Evolutionary conservation across 2,329 filamentous ascomycete genomes (phyloP), one percentile per base, ranked within the genome.

Genomic region (Pseudogymnoascus sp.): DNA sequence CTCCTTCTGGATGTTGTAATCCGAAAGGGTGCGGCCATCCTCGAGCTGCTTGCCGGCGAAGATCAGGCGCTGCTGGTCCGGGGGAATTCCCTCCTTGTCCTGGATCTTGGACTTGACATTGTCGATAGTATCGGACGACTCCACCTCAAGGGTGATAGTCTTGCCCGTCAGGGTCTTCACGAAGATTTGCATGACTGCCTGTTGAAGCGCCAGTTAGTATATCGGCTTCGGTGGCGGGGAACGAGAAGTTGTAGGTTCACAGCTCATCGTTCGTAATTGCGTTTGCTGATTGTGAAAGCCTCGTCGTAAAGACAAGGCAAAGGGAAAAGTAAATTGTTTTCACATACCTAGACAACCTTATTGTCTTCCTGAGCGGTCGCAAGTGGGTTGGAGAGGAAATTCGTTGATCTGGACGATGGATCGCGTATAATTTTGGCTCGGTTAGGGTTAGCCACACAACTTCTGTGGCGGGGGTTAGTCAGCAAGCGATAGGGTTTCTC

Each of bases 1-100:
- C 88, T 97, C 93, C 89, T 99, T 99, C 88, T 99, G 95, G 86
- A 99, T 97, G 89, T 97, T 99, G 91, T 99, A 99, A 85, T 99
- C 95, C 77, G 90, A 95, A 72, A 99, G 91, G 75, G 95, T 97
- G 77, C 95, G 93, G 80, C 95, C 95, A 77, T 99, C 95, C 84
- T 97, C 95, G 77, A 99, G 93, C 86, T 99, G 95, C 89, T 99
- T 99, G 80, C 95, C 95, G 76, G 95, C 95, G 82, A 97, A 99
- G 88, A 99, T 99, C 80, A 99, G 83, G 79, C 95, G 93, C 85
- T 99, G 95, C 82, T 97, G 95, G 84, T 97, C 95, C 59, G 95
- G 93, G 77, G 95, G 95, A 72, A 99, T 99, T 73, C 95, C 93
- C 85, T 99, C 95, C 90, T 97, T 99, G 88, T 97, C 95, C 91